Evolutionary conservation across 1,284 basidiomycete genomes (phyloP).

Genomic region (Boletus smithii): DNA sequence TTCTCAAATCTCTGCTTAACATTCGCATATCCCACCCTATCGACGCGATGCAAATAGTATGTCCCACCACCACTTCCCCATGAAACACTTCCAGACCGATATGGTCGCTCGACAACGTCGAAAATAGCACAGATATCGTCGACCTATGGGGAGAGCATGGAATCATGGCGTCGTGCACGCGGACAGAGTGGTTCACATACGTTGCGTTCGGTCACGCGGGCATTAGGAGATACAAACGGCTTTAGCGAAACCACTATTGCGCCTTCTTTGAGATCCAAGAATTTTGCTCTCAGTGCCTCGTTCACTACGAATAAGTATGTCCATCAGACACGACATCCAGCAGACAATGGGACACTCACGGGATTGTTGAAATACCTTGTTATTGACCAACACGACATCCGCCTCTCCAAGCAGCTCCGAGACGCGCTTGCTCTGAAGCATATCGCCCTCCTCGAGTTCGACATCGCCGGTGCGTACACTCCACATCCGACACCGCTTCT

Average conservation of each 20-base stretch:
- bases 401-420: constrained; percentile 61
- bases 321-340: constrained; percentile 1
- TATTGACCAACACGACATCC: constrained; percentile 75
- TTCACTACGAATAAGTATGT: constrained; percentile 62
- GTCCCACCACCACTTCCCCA: constrained; percentile 67
- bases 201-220: constrained; percentile 70
- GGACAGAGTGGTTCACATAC: constrained; percentile 39
- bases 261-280: constrained; percentile 76
- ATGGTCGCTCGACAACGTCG: constrained; percentile 63
- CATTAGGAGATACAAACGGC: constrained; percentile 64
- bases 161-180: constrained; percentile 4
- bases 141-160: constrained; percentile 43
- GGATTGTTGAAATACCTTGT: constrained; percentile 71
- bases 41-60: constrained; percentile 72
- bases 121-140: constrained; percentile 76
- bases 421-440: constrained; percentile 60
- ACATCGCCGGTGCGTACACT: constrained; percentile 63
- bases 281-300: constrained; percentile 67
- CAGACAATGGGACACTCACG: constrained; percentile 43
- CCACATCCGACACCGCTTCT: constrained; percentile 71
- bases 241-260: constrained; percentile 73
- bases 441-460: constrained; percentile 71
- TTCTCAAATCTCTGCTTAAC: constrained; percentile 53
- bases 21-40: constrained; percentile 62
- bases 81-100: constrained; percentile 68